Evolutionary conservation across 2,329 filamentous ascomycete genomes (phyloP).

Genomic region (Leptographium lundbergii): DNA sequence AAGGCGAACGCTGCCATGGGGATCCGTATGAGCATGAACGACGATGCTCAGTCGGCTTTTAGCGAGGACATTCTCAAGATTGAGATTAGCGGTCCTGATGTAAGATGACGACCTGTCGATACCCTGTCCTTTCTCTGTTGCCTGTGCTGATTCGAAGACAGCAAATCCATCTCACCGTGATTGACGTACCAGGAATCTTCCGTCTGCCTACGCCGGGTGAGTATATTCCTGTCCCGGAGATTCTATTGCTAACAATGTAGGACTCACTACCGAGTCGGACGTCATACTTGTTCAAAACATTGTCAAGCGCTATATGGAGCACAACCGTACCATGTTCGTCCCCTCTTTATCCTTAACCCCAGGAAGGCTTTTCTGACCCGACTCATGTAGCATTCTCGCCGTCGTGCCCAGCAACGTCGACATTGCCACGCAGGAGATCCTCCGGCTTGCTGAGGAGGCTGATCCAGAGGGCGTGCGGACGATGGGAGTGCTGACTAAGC

Average conservation of each 20-base stretch:
- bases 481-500: conserved; percentile 43
- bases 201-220: conserved; percentile 22
- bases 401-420: conserved; percentile 28
- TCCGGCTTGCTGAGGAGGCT: conserved; percentile 22
- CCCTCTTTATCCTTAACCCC: not conserved
- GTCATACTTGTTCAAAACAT: conserved; percentile 32
- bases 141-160: conserved; percentile 1
- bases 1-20: conserved; percentile 32
- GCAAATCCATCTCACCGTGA: conserved; percentile 36
- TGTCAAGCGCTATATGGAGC: conserved; percentile 32
- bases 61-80: conserved; percentile 33
- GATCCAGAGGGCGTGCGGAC: conserved; percentile 30
- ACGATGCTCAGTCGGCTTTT: conserved; percentile 18
- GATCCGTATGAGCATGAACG: conserved; percentile 18
- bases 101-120: conserved; percentile 8
- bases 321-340: conserved; percentile 31
- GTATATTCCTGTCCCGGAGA: conserved; percentile 4
- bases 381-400: conserved; percentile 24
- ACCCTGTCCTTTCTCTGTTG: not conserved
- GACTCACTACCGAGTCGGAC: conserved; percentile 30
- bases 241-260: conserved; percentile 8
- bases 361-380: not conserved
- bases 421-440: conserved; percentile 24
- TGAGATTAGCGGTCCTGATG: conserved; percentile 31
- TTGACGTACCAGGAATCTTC: conserved; percentile 44